Base-by-base conservation (phyloP, 257 asterid genomes). In the Anisodus acutangulus region DNA sequence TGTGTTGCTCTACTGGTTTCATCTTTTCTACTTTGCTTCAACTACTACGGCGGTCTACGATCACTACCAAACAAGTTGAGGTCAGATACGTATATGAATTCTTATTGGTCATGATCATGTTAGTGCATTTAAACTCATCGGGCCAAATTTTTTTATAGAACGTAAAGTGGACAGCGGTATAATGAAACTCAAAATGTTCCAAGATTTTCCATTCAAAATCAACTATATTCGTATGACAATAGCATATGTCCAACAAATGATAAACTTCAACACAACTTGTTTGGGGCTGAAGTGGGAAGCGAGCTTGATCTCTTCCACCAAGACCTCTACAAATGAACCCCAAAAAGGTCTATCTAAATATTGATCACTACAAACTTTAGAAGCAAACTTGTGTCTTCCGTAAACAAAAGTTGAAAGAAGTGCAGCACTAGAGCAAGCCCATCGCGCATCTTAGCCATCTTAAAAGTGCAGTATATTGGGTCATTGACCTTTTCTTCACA, bases 311-410 rank as follows among this genome's bases (percentile, higher is more conserved):
- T 68, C 78, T 15, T 68, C 53, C 78, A 37, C 6, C 78, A 69
- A 69, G 53, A 69, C 31, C 22, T 68, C 51, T 13, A 69, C 60
- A 72, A 72, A 72, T 47, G 80, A 72, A 72, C 41, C 80, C 80
- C 80, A 22, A 9, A 22, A 49, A 51, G 26, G 13, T 22, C 63
- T 22, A 22, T 22, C 26, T 22, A 22, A 22, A 22, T 22, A 74
- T 51, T 74, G 62, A 74, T 51, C 45, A 74, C 43, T 68, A 15
- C 78, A 39, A 66, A 66, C 12, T 12, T 11, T 31, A 15, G 78
- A 15, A 68, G 51, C 53, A 68, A 68, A 68, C 78, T 41, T 37
- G 76, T 68, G 51, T 68, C 53, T 72, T 49, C 43, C 47, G 80
- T 72, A 72, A 45, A 47, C 59, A 74, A 74, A 72, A 39, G 13